phyloP scores from a whole-genome alignment of 2,329 filamentous ascomycete species.

The Fusarium sarcochroum region DNA sequence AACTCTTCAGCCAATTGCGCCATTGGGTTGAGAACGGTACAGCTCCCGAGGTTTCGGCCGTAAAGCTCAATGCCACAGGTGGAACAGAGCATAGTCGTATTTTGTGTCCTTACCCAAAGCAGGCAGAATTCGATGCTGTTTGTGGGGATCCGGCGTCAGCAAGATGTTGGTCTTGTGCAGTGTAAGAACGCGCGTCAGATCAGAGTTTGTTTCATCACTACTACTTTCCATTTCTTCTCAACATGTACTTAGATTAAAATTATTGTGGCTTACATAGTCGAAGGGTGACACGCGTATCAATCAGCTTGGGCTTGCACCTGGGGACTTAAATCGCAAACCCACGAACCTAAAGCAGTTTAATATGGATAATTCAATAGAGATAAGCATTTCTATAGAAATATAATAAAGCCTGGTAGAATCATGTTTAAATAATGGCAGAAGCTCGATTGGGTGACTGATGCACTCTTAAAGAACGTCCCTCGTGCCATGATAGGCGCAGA shows the following conservation, averaged over 20 bases:
- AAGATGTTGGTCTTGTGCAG: not conserved
- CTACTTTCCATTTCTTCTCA: not conserved
- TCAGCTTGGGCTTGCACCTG: too few species aligned
- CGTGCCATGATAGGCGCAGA: too few species aligned
- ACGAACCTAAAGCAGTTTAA: too few species aligned
- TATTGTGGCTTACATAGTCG: not conserved
- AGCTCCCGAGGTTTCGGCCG: slow-evolving; percentile 37
- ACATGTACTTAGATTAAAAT: not conserved
- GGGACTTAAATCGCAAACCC: too few species aligned
- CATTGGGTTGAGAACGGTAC: slow-evolving; percentile 52
- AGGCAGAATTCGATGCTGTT: not conserved
- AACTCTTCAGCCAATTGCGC: slow-evolving; percentile 44
- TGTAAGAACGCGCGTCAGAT: not conserved
- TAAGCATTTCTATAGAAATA: too few species aligned
- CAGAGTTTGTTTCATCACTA: not conserved
- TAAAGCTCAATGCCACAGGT: not conserved
- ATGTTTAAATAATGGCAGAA: too few species aligned
- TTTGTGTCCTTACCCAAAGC: not conserved
- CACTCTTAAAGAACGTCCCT: too few species aligned
- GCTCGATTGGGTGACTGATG: too few species aligned
- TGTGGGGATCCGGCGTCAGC: not conserved
- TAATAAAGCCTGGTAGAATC: too few species aligned
- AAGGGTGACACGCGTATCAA: too few species aligned
- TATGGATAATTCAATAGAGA: too few species aligned
- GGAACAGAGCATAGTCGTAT: not conserved